phyloP scores from a whole-genome alignment of 2,329 filamentous ascomycete genomes.

The Aureobasidium leucospermi region DNA sequence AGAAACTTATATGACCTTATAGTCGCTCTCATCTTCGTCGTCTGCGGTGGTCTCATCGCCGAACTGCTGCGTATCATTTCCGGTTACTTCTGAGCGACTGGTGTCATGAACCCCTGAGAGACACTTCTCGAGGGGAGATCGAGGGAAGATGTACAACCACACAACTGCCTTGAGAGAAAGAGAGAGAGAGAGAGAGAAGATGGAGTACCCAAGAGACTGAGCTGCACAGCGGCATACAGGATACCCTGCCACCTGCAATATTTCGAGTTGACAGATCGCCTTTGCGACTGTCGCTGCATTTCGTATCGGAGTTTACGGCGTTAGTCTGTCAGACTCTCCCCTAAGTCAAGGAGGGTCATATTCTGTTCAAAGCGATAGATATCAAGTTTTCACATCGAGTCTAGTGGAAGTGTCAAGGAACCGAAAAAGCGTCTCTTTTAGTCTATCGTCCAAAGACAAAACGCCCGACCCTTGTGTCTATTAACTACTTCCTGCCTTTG shows the following conservation, averaged over 20 bases:
- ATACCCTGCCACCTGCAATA: background rate
- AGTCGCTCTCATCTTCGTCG: constrained; percentile 54
- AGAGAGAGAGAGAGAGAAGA: background rate
- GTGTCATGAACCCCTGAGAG: background rate
- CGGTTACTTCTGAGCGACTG: constrained; percentile 14
- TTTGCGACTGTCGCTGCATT: background rate
- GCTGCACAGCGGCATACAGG: background rate
- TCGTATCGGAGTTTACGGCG: constrained; percentile 8
- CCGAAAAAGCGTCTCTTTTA: background rate
- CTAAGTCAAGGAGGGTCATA: too few species aligned
- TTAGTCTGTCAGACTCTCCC: background rate
- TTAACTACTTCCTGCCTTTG: constrained; percentile 12
- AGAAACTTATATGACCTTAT: constrained; percentile 46
- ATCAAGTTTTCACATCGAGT: background rate
- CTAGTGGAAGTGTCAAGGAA: background rate
- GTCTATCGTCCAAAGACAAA: background rate
- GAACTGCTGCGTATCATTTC: constrained; percentile 47
- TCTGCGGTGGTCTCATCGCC: constrained; percentile 54
- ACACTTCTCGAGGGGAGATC: background rate
- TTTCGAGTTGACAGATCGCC: background rate
- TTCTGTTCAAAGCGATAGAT: too few species aligned
- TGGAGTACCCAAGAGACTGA: background rate
- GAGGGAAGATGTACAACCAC: too few species aligned
- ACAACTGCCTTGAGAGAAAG: too few species aligned
- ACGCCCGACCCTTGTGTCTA: background rate